Base-by-base conservation (phyloP, 2,329 filamentous ascomycete genomes). In the Helotiales sp. region DNA sequence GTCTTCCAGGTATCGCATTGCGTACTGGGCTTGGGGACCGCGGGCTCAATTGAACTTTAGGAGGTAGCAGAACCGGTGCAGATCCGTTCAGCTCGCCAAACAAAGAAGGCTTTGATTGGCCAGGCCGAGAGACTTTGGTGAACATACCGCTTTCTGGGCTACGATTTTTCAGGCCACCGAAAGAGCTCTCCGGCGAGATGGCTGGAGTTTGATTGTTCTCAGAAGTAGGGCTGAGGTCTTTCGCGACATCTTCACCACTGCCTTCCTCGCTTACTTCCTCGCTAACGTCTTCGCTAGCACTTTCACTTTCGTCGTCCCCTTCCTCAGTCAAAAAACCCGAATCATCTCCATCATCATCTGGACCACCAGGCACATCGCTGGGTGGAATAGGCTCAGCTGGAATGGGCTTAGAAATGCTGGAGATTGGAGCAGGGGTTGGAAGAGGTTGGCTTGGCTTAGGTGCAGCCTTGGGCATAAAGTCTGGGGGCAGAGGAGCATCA, bases 1-100 rank as follows among this genome's bases (percentile, higher is more conserved):
- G 73, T 72, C 84, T 82, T 67, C 80, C 78, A 34, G 87, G 86
- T 32, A 88, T 79, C 47, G 86, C 83, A 61, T 83, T 82, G 37
- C 90, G 87, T 28, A 92, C 80, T 1, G 91, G 91, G 70, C 91
- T 93, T 1, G 91, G 91, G 10, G 91, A 93, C 40, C 90, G 87
- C 55, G 91, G 89, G 70, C 86, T 89, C n/a, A 82, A 80, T 64
- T 77, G 77, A 22, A 80, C 81, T 37, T 78, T 82, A 26, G 86
- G 81, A 37, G 79, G 77, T 54, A 85, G 86, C 10, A 86, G 80
- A 64, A 91, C 86, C 26, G 84, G 69, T 0, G 86, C 85, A 20
- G 81, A 82, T 47, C 81, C 83, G 45, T 78, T 78, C 45, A 87
- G 75, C 65, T 88, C 85, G 8, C 85, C 87, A 76, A 89, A 89